Percentiles rank a stretch among this genome's conserved stretches.
Evolutionary conservation across 306 rosid species (phyloP).

Genomic region (Sicyos edulis): DNA sequence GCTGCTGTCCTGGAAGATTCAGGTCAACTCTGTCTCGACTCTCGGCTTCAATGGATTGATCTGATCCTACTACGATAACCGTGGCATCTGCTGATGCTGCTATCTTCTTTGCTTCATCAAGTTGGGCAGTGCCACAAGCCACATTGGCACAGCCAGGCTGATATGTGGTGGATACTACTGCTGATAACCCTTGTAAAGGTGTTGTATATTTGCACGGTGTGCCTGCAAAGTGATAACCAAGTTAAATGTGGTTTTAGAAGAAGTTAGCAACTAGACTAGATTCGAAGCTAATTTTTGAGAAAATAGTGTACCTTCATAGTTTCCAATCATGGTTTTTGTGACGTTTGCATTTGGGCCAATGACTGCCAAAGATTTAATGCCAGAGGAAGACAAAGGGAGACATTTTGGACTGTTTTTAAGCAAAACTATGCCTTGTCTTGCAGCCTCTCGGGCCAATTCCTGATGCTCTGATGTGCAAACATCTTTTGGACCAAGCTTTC

Average conservation of each 20-base stretch:
- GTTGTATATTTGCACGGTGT: slow-evolving; percentile 72
- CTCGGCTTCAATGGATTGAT: slow-evolving; percentile 77
- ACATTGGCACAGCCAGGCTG: slow-evolving; percentile 69
- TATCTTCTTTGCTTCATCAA: slow-evolving; percentile 54
- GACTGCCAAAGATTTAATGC: slow-evolving; percentile 76
- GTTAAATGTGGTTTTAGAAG: not conserved
- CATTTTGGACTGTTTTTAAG: slow-evolving; percentile 62
- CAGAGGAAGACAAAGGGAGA: slow-evolving; percentile 58
- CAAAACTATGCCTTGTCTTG: slow-evolving; percentile 92
- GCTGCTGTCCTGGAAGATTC: slow-evolving; percentile 82
- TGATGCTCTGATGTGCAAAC: slow-evolving; percentile 70
- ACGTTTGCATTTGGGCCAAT: slow-evolving; percentile 94
- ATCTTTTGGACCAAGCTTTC: slow-evolving; percentile 87
- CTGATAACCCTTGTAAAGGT: slow-evolving; percentile 79
- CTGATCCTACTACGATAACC: slow-evolving; percentile 65
- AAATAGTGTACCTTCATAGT: slow-evolving; percentile 59
- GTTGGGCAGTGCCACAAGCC: slow-evolving; percentile 53
- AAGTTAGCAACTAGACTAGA: too few species aligned
- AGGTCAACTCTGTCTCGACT: slow-evolving; percentile 67
- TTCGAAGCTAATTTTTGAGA: not conserved
- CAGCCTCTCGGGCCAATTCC: slow-evolving; percentile 81
- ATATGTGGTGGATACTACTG: slow-evolving; percentile 56
- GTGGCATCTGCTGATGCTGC: slow-evolving; percentile 96
- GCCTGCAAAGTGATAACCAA: slow-evolving; percentile 45
- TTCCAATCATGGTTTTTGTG: slow-evolving; percentile 82